phyloP scores from a whole-genome alignment of 202 grass and related monocot genomes.

The Cymbopogon flexuosus region DNA sequence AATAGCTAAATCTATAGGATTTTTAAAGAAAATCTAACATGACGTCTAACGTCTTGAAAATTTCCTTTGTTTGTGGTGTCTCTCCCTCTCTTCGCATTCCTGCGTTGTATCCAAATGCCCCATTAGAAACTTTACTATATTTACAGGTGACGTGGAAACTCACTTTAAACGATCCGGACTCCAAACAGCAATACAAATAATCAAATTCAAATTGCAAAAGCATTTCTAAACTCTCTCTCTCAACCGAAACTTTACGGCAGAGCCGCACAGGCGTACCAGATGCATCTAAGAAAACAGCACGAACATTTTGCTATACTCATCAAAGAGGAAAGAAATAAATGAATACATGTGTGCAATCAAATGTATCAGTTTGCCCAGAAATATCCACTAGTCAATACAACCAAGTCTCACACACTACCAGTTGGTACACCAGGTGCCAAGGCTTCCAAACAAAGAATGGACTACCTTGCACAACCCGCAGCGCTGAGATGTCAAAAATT shows the following conservation, averaged over 20 bases:
- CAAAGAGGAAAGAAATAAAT: conserved; percentile 39
- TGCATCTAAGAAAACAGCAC: not conserved
- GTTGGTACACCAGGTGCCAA: not conserved
- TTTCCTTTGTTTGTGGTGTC: no score
- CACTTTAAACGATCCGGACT: not conserved
- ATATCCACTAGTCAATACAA: conserved; percentile 51
- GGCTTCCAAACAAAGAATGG: conserved; percentile 31
- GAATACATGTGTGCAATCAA: conserved; percentile 52
- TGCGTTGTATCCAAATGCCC: no score
- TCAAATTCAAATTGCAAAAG: not conserved
- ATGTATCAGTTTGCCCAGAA: conserved; percentile 41
- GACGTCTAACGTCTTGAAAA: no score
- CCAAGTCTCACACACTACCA: conserved; percentile 20
- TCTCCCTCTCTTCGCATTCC: no score
- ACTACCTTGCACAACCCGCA: conserved; percentile 13
- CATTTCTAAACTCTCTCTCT: not conserved
- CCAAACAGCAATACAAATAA: not conserved
- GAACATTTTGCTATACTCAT: conserved; percentile 36
- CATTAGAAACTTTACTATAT: no score
- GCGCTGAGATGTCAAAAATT: conserved; percentile 31
- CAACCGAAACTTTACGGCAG: not conserved
- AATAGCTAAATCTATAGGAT: no score
- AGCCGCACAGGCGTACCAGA: not conserved
- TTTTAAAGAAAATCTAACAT: no score
- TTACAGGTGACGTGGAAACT: not conserved